These are phyloP conservation scores for Abelmoschus esculentus DNA, from an alignment of 345 rosid genomes.

Conservation along the genomic window DNA sequence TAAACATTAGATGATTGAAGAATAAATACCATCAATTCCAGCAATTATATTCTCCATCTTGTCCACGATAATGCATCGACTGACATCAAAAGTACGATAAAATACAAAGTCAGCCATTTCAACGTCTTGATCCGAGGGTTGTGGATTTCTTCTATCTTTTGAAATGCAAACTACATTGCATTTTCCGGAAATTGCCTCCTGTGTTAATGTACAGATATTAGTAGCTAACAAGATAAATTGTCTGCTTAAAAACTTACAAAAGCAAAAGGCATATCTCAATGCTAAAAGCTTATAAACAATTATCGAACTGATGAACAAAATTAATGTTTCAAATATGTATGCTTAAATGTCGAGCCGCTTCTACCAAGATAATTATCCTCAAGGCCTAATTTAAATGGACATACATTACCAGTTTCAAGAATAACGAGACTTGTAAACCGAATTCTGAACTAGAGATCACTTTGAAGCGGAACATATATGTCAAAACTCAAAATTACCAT, in stretches of 20 bases:
- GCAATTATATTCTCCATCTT: constrained; percentile 55
- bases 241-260: too few species aligned
- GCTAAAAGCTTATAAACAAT: background rate
- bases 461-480: background rate
- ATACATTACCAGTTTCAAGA: background rate
- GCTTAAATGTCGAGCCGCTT: background rate
- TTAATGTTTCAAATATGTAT: background rate
- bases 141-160: constrained; percentile 63
- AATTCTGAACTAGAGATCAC: background rate
- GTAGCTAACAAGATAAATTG: background rate
- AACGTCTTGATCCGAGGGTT: constrained; percentile 47
- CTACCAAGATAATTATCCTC: background rate
- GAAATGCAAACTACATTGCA: constrained; percentile 82
- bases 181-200: constrained; percentile 73
- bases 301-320: background rate
- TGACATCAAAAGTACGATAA: constrained; percentile 74
- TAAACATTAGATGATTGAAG: constrained; percentile 6
- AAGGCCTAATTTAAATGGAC: background rate
- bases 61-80: constrained; percentile 25
- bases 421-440: background rate
- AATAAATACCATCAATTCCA: constrained; percentile 52
- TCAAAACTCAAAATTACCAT: too few species aligned
- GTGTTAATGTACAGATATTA: background rate
- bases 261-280: background rate
- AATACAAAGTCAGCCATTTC: constrained; percentile 54